phyloP scores from a whole-genome alignment of 169 alveolate species.

The Eimeria sp. region DNA sequence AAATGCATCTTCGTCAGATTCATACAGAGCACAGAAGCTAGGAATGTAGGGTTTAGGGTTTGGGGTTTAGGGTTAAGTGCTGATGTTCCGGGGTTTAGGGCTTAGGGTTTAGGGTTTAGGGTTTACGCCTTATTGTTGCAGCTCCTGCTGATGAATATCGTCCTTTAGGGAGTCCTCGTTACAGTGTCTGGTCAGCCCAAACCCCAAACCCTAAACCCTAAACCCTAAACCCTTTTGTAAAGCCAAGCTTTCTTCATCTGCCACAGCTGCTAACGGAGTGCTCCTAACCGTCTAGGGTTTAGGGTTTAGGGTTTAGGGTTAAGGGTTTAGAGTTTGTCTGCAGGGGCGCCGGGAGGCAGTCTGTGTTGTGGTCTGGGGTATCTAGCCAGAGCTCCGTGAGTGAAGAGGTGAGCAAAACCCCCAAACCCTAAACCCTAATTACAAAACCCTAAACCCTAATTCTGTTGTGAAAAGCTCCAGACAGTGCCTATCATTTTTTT shows the following conservation, averaged over 20 bases:
- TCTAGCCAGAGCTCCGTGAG: neutral
- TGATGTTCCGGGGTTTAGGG: neutral
- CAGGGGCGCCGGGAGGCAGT: neutral
- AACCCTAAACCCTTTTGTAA: too few relatives aligned
- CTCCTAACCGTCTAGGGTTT: neutral
- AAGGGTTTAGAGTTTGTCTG: neutral
- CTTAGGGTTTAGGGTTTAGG: neutral
- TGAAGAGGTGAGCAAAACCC: neutral
- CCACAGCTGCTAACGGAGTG: neutral
- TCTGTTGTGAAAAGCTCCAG: too few relatives aligned
- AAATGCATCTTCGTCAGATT: too few relatives aligned
- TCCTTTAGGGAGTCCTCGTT: neutral
- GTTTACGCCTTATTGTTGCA: neutral
- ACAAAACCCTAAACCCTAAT: too few relatives aligned
- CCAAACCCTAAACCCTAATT: constrained; percentile 15
- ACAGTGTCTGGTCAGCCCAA: neutral
- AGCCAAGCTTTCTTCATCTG: neutral
- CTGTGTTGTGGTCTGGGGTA: neutral
- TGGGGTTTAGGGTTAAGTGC: neutral
- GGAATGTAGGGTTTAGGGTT: neutral
- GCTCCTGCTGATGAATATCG: neutral
- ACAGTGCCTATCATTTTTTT: too few relatives aligned
- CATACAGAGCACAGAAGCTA: too few relatives aligned
- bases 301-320: neutral
- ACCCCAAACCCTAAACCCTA: neutral